Percentiles rank a stretch among this genome's conserved stretches.
phyloP scores from a whole-genome alignment of 1,284 basidiomycete genomes.

The Sphagnurus paluster region DNA sequence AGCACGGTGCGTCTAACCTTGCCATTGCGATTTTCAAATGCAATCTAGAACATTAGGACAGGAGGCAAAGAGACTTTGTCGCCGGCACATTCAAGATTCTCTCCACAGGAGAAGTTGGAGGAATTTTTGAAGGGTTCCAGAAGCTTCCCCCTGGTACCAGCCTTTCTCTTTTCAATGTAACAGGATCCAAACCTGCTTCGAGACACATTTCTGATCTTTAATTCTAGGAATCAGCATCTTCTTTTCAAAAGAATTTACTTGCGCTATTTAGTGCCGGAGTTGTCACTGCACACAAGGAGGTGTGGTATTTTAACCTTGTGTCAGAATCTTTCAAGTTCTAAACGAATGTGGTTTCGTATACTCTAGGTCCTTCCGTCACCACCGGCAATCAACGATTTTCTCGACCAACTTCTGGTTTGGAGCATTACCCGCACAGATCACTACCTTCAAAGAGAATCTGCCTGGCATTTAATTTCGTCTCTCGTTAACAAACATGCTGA shows the following conservation, averaged over 20 bases:
- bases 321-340: neutral
- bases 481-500: constrained; percentile 76
- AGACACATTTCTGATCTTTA: constrained; percentile 1
- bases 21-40: constrained; percentile 8
- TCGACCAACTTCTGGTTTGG: constrained; percentile 61
- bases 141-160: constrained; percentile 37
- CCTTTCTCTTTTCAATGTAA: constrained; percentile 52
- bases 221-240: constrained; percentile 44
- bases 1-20: constrained; percentile 53
- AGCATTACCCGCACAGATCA: constrained; percentile 49
- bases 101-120: constrained; percentile 54
- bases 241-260: constrained; percentile 60
- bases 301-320: constrained; percentile 31
- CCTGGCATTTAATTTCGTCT: constrained; percentile 63
- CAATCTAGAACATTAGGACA: constrained; percentile 22
- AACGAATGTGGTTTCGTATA: constrained; percentile 2
- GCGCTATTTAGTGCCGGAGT: constrained; percentile 67
- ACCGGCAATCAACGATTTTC: constrained; percentile 48
- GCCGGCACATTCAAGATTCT: constrained; percentile 58
- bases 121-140: constrained; percentile 55
- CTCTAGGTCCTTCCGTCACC: constrained; percentile 50
- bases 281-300: constrained; percentile 66
- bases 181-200: neutral
- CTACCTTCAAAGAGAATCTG: constrained; percentile 57
- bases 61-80: constrained; percentile 61